Conservation (phyloP, 2,329 filamentous ascomycete genomes). For the Exophiala calicioides region DNA sequence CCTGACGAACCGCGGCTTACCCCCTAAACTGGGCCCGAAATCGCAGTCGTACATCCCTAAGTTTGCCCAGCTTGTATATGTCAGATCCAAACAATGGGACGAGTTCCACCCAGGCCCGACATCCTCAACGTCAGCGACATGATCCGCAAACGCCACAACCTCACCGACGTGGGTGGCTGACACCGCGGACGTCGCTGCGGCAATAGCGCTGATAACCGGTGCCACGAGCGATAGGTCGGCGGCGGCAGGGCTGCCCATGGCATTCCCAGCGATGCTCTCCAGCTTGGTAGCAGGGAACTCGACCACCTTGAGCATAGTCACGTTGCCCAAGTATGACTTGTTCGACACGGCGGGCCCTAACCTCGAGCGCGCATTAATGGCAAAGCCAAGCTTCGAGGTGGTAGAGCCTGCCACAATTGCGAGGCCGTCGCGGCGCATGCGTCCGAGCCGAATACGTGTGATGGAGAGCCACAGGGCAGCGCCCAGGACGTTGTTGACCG, state of each 20-base stretch:
- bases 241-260: conserved; percentile 6
- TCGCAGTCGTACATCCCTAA: conserved; percentile 14
- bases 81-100: conserved; percentile 11
- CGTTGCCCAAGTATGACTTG: conserved; percentile 10
- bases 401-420: conserved; percentile 3
- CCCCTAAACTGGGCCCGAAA: conserved; percentile 11
- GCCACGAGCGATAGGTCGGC: conserved; percentile 5
- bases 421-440: conserved; percentile 6
- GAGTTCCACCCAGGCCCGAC: conserved; percentile 12
- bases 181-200: conserved; percentile 7
- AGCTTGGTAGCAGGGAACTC: conserved; percentile 8
- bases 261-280: conserved; percentile 5
- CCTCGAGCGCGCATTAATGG: conserved; percentile 11
- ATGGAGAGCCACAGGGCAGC: conserved; percentile 8
- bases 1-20: conserved; percentile 7
- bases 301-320: conserved; percentile 14
- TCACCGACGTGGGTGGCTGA: conserved; percentile 7
- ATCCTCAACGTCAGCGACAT: conserved; percentile 9
- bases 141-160: conserved; percentile 12
- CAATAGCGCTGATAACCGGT: conserved; percentile 10
- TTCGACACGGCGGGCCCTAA: conserved; percentile 2
- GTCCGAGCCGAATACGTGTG: conserved; percentile 9
- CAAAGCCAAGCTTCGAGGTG: conserved; percentile 13
- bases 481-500: conserved; percentile 12
- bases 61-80: conserved; percentile 15